phyloP scores from a whole-genome alignment of 345 rosid species.

The Heritiera fomes region DNA sequence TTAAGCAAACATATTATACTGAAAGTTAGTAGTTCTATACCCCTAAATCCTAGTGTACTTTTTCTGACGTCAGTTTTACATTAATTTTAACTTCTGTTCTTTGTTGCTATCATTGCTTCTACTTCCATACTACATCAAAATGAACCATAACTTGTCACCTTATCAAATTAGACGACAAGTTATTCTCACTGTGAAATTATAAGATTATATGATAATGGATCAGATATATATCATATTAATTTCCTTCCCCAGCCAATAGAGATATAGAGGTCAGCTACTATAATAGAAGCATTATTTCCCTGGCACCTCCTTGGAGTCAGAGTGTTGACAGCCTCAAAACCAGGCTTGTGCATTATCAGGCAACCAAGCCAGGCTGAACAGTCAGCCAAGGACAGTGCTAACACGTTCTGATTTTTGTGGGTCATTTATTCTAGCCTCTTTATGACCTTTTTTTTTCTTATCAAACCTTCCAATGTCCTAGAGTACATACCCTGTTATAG shows the following conservation, averaged over 20 bases:
- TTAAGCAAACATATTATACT: neutral
- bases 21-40: neutral
- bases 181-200: neutral
- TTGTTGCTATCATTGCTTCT: neutral
- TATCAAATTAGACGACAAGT: neutral
- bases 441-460: neutral
- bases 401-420: neutral
- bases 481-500: constrained; percentile 83
- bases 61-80: neutral
- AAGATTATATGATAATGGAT: neutral
- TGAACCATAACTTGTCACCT: neutral
- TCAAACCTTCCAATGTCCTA: neutral
- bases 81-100: neutral
- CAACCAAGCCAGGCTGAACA: neutral
- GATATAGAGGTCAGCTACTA: neutral
- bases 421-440: neutral
- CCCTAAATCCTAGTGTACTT: neutral
- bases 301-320: neutral
- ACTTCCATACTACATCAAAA: neutral
- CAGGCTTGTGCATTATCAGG: neutral
- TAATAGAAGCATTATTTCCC: neutral
- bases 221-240: neutral
- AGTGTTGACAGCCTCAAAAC: neutral
- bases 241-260: neutral
- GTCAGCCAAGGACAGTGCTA: neutral